Base-by-base conservation (phyloP, 1,139 yeast species). In the Lodderomyces theae region DNA sequence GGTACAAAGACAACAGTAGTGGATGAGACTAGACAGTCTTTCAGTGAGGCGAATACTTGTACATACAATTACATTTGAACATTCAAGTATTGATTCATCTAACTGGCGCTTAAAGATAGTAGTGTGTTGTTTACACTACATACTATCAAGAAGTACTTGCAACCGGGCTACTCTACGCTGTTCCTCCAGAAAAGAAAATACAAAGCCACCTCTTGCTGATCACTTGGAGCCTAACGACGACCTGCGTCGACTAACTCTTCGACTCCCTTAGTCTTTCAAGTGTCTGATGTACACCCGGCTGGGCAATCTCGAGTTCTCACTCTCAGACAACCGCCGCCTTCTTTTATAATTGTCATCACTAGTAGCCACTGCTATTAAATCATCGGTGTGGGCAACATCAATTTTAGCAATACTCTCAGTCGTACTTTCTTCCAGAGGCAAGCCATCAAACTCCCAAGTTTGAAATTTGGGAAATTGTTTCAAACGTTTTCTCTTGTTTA, bases 291-390 rank as follows among this genome's bases (percentile, higher is more conserved):
- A 51, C 10, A 51, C 23, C 19, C 42, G 34, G 29, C 51, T 45
- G 7, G 52, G 49, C 19, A 38, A 38, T 36, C 39, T 39, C 4
- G 45, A 40, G 23, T 34, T 36, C 35, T 46, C 49, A 41, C 44
- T 44, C 31, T 48, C 49, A 13, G 47, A 42, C 16, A 49, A 42
- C 28, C 51, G 37, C 38, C 47, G 39, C 38, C 46, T 41, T 43
- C 65, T 62, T 40, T 66, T 69, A 50, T 64, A 80, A 5, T 74
- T 64, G 51, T 82, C 88, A 52, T 82, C 87, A 43, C 85, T 76
- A 4, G 82, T 72, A 2, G 78, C 92, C 10, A 83, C 72, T 0
- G 80, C 86, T 35, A 86, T 56, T 30, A 71, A 39, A 12, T 53
- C 47, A 13, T 58, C 54, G 23, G 56, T 53, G 29, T 60, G 47